phyloP scores from a whole-genome alignment of 768 basidiomycete genomes.

The Vararia minispora region DNA sequence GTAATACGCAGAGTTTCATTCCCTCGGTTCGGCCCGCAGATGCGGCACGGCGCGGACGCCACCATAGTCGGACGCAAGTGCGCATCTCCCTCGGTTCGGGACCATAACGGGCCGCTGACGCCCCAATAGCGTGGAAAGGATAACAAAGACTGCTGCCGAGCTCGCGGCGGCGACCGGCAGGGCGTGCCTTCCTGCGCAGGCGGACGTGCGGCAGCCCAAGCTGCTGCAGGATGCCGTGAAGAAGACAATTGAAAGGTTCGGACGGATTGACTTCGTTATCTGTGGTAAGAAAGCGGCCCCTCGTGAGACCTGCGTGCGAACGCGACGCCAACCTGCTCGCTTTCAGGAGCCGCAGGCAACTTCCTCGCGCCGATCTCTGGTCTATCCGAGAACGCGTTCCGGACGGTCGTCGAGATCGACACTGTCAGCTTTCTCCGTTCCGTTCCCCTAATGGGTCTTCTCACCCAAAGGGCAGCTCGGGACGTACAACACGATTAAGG shows the following conservation, averaged over 20 bases:
- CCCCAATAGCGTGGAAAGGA: slow-evolving; percentile 49
- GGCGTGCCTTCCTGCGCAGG: slow-evolving; percentile 60
- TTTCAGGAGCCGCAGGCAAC: slow-evolving; percentile 86
- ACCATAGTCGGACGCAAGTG: slow-evolving; percentile 83
- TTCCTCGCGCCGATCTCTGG: slow-evolving; percentile 81
- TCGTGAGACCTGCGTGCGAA: not conserved
- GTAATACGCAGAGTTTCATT: not conserved
- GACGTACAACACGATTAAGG: slow-evolving; percentile 91
- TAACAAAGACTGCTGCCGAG: slow-evolving; percentile 57
- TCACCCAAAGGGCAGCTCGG: slow-evolving; percentile 46
- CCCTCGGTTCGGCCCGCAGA: slow-evolving; percentile 30
- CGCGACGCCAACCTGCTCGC: not conserved
- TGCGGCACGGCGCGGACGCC: slow-evolving; percentile 75
- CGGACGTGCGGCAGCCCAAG: slow-evolving; percentile 74
- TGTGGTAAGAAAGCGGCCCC: slow-evolving; percentile 49
- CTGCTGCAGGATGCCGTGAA: slow-evolving; percentile 66
- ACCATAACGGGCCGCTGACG: not conserved
- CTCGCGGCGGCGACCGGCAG: slow-evolving; percentile 61
- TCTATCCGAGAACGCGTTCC: slow-evolving; percentile 84
- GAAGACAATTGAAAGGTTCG: slow-evolving; percentile 64
- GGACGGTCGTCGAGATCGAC: slow-evolving; percentile 90
- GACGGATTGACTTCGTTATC: slow-evolving; percentile 89
- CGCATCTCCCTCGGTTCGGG: slow-evolving; percentile 18
- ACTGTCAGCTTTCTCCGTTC: slow-evolving; percentile 37
- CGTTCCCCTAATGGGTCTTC: not conserved